These are phyloP conservation scores for Globisporangium emineosum DNA, from an alignment of 352 stramenopile genomes.

Conservation along the genomic window DNA sequence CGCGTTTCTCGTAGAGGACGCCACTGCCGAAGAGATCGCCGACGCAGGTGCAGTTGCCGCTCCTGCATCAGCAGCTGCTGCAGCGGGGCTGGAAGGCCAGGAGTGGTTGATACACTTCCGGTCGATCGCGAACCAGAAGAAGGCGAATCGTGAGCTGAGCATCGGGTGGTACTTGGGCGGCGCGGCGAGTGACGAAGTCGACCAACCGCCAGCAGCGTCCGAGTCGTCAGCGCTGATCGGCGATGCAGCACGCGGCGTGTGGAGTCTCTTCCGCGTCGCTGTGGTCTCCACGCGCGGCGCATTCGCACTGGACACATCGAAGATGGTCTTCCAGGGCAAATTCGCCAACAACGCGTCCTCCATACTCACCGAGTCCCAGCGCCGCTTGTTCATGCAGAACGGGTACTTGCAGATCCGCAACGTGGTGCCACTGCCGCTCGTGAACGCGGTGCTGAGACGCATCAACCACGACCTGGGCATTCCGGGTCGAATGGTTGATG, in stretches of 20 bases:
- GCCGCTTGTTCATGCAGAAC: conserved; percentile 63
- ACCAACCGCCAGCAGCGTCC: neutral
- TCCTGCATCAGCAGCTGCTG: neutral
- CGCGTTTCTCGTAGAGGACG: conserved; percentile 54
- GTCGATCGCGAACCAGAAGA: conserved; percentile 67
- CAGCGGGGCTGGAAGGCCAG: neutral
- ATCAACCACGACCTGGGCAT: conserved; percentile 81
- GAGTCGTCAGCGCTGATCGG: conserved; percentile 39
- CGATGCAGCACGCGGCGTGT: conserved; percentile 35
- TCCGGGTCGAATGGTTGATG: conserved; percentile 64
- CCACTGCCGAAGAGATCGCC: conserved; percentile 1
- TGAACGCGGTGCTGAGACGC: conserved; percentile 50
- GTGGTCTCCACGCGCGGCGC: conserved; percentile 46
- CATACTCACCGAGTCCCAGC: conserved; percentile 55
- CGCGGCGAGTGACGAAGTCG: neutral
- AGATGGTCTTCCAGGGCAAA: conserved; percentile 27
- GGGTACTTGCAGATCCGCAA: conserved; percentile 69
- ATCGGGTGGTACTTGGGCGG: conserved; percentile 63
- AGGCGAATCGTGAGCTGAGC: conserved; percentile 35
- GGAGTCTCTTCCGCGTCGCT: conserved; percentile 45
- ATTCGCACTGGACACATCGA: conserved; percentile 41
- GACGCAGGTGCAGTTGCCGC: neutral
- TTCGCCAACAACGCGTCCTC: conserved; percentile 19
- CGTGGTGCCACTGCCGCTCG: conserved; percentile 49
- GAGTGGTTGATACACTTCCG: conserved; percentile 36